Percentiles rank a stretch among this genome's conserved stretches.
Conservation (phyloP, 352 stramenopile species). For the Pythium chondricola region DNA sequence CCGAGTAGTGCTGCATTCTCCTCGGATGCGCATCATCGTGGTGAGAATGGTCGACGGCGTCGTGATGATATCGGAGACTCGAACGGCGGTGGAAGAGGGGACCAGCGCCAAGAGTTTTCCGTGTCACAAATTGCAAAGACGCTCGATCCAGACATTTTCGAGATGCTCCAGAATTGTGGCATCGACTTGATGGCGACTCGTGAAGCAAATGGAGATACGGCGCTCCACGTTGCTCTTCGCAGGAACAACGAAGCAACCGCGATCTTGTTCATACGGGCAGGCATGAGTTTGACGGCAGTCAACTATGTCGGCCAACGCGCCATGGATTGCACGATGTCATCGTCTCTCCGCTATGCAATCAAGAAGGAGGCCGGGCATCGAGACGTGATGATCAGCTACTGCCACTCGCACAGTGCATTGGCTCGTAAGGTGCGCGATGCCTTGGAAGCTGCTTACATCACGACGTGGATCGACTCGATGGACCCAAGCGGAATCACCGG, state of each 20-base stretch:
- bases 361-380: constrained; percentile 80
- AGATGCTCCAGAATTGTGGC: constrained; percentile 36
- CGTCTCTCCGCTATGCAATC: constrained; percentile 68
- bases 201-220: constrained; percentile 59
- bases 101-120: constrained; percentile 2
- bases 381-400: constrained; percentile 87
- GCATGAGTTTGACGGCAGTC: constrained; percentile 52
- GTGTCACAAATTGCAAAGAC: constrained; percentile 14
- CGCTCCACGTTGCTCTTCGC: constrained; percentile 68
- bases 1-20: constrained; percentile 19
- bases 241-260: constrained; percentile 61
- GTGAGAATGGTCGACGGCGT: constrained; percentile 4
- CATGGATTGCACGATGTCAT: constrained; percentile 64
- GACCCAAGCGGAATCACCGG: constrained; percentile 74
- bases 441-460: constrained; percentile 63
- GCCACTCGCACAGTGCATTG: constrained; percentile 62
- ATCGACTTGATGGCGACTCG: constrained; percentile 52
- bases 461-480: constrained; percentile 85
- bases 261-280: constrained; percentile 59
- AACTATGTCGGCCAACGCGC: constrained; percentile 63
- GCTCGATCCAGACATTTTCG: constrained; percentile 48
- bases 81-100: background rate
- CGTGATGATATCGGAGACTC: no score
- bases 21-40: constrained; percentile 7
- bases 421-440: constrained; percentile 62